phyloP scores from a whole-genome alignment of 768 basidiomycete species.

The Boletellus sp. region DNA sequence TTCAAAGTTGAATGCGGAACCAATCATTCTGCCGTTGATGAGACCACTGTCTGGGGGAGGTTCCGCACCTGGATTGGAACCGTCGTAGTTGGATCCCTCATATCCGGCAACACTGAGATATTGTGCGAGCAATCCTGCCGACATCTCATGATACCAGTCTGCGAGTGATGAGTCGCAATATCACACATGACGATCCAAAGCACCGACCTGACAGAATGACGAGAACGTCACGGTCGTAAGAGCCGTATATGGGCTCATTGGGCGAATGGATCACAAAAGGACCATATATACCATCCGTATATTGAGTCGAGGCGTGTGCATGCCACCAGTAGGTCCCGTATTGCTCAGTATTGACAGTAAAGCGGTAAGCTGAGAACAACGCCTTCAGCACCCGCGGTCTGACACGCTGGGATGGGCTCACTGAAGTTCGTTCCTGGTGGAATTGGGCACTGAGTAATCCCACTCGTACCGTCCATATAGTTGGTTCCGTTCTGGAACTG shows the following conservation, averaged over 20 bases:
- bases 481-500: constrained; percentile 44
- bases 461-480: constrained; percentile 46
- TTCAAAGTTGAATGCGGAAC: constrained; percentile 30
- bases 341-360: constrained; percentile 39
- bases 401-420: constrained; percentile 15
- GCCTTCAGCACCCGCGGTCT: not conserved
- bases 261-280: constrained; percentile 45
- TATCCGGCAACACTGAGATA: constrained; percentile 26
- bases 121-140: constrained; percentile 28
- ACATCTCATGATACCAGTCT: constrained; percentile 36
- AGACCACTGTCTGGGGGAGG: constrained; percentile 38
- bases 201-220: constrained; percentile 35
- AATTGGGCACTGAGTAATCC: constrained; percentile 51
- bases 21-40: constrained; percentile 31
- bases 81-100: constrained; percentile 29
- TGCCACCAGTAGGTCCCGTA: constrained; percentile 51
- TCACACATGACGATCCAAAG: not conserved
- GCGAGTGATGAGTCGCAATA: not conserved
- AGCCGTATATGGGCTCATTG: constrained; percentile 27
- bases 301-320: constrained; percentile 36
- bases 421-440: constrained; percentile 44
- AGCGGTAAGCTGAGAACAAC: constrained; percentile 30
- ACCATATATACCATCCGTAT: constrained; percentile 50
- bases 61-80: constrained; percentile 32
- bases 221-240: constrained; percentile 39